Evolutionary conservation across 345 rosid species (phyloP).

Genomic region (Salix dunnii): DNA sequence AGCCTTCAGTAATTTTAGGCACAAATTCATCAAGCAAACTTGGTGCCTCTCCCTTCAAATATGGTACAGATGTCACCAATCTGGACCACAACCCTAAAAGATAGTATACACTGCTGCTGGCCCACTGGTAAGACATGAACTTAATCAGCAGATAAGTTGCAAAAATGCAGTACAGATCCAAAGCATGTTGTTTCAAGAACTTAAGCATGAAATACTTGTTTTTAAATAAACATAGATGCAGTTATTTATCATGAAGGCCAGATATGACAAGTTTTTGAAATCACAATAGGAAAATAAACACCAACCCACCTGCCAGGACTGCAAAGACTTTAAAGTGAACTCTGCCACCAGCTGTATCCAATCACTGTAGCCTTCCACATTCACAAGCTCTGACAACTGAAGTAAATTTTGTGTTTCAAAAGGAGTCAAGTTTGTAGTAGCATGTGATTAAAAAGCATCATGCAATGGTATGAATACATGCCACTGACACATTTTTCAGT

Average conservation of each 20-base stretch:
- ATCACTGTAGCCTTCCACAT: constrained; percentile 92
- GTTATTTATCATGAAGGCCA: not conserved
- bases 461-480: not conserved
- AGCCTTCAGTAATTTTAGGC: constrained; percentile 95
- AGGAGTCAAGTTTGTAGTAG: constrained; percentile 7
- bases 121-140: constrained; percentile 67
- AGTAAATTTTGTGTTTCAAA: constrained; percentile 24
- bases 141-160: constrained; percentile 17
- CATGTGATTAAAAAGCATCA: constrained; percentile 12
- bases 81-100: constrained; percentile 96
- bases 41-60: constrained; percentile 94
- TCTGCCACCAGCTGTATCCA: constrained; percentile 98
- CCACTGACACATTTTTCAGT: not conserved
- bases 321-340: constrained; percentile 89
- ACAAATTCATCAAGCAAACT: constrained; percentile 96
- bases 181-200: not conserved
- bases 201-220: not conserved
- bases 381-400: constrained; percentile 98
- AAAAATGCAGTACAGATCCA: constrained; percentile 4
- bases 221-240: not conserved
- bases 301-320: constrained; percentile 88
- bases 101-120: constrained; percentile 98
- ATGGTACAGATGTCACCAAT: constrained; percentile 89
- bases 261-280: not conserved
- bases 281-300: not conserved